Base-by-base conservation (phyloP, 371 early-diverging fungal genomes). In the Syncephalastrum monosporum region DNA sequence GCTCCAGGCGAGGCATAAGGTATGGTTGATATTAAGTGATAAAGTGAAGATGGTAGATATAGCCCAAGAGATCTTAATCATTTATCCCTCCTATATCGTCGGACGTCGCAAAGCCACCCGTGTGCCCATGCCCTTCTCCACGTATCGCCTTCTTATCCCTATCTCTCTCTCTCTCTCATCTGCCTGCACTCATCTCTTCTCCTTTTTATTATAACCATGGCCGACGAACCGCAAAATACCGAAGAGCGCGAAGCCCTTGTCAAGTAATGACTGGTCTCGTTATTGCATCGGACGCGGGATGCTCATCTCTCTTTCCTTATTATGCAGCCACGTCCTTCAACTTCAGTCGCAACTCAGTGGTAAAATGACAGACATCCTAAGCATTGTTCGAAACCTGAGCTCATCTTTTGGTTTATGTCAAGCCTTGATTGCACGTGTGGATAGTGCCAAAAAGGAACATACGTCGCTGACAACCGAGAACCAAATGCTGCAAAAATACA, bases 401-500 rank as follows among this genome's bases (percentile, higher is more conserved):
- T 14, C 17, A 29, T 38, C 17, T 14, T 16, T 13, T 48, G 16
- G 14, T 29, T 14, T 58, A 16, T 29, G 21, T 4, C 8, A 29
- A 80, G 80, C 57, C 6, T 57, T 80, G 59, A 63, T 80, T 19
- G 55, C 75, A 17, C 64, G 75, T 42, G 77, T 80, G 21, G 80
- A 80, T 45, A 55, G 62, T 1, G 80, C 80, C 12, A 64, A 68
- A 48, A 65, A 67, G 42, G 80, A 80, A 23, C 74, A 80, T 54
- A 61, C 76, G 27, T 80, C 80, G n/a, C 56, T 80, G 15, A 46
- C 67, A 46, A 72, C 72, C 27, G 80, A 80, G 42, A 80, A 80
- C 38, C 80, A 80, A 42, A 64, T 80, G 63, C 50, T 80, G 25
- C 80, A 80, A 54, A 80, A 80, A 42, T 80, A 80, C 33, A 80